Evolutionary conservation across 192 early-diverging fungal species (phyloP), one percentile per base, ranked within the genome.

Genomic region (Coemansia sp.): DNA sequence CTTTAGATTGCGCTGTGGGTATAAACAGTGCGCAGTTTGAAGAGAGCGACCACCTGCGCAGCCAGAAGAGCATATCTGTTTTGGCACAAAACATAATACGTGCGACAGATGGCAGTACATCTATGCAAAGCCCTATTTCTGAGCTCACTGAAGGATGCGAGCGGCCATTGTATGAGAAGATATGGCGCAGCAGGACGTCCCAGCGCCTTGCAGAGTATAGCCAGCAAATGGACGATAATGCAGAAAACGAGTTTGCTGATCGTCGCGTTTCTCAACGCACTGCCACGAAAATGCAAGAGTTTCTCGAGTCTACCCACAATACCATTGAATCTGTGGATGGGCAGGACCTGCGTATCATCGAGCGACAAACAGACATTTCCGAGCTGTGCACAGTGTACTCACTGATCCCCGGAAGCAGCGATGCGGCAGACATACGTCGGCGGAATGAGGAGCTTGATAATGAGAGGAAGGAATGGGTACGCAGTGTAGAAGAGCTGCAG

Each of bases 241-340:
- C 51, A 33, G n/a, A 42, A 28, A 51, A 48, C 9, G 61, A 30
- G n/a, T 86, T 92, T 59, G 72, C 73, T 31, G 88, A 90, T 5
- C 80, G 84, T 16, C 58, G 74, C 4, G 84, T 83, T n/a, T 30
- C 87, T 5, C 63, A 63, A 30, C 78, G 90, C 56, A 87, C 84
- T 1, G 67, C 83, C 4, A 68, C 79, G n/a, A 86, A 85, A 20
- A 92, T 90, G 89, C 64, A 59, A 16, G 34, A 15, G 16, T 81
- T 81, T 33, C 26, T 72, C n/a, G 34, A 43, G 45, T 20, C 57
- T 6, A 26, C 70, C 10, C 79, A 81, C 52, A 73, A 81, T 23
- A 48, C 46, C 12, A 29, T 25, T n/a, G 73, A 67, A 42, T 15
- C 35, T 21, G 40, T 69, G 9, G 40, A 31, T 20, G 56, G 16